Evolutionary conservation across 2,329 filamentous ascomycete genomes (phyloP).

Genomic region (Orbilia ellipsospora): DNA sequence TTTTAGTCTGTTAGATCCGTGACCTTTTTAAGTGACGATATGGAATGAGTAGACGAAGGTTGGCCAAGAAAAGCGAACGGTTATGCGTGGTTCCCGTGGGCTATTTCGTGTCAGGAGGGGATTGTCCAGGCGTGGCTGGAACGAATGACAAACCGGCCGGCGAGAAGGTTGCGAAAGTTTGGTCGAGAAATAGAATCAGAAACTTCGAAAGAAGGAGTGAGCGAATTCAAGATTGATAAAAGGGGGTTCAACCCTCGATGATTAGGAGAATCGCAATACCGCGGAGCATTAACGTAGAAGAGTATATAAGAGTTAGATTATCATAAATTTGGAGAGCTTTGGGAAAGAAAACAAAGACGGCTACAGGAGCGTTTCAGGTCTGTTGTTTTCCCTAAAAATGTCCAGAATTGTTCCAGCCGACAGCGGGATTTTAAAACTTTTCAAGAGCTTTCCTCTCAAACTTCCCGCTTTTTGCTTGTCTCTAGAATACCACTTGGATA

Average conservation of each 20-base stretch:
- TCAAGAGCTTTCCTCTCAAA: neutral
- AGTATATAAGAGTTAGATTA: neutral
- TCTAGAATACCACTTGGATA: neutral
- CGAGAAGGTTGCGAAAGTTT: neutral
- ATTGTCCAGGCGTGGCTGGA: constrained; percentile 26
- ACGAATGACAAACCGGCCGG: constrained; percentile 15
- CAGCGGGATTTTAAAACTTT: neutral
- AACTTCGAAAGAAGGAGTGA: neutral
- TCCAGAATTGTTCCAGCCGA: constrained; percentile 8
- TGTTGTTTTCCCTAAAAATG: constrained; percentile 2
- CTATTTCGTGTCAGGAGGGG: constrained; percentile 35
- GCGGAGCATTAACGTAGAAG: constrained; percentile 29
- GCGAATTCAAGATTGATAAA: neutral
- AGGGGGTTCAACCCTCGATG: neutral
- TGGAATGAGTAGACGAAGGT: constrained; percentile 28
- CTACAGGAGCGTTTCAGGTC: constrained; percentile 35
- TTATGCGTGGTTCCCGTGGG: constrained; percentile 40
- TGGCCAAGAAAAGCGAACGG: constrained; percentile 26
- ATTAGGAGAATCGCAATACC: constrained; percentile 22
- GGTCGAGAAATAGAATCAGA: neutral
- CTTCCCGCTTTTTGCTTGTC: neutral
- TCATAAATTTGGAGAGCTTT: neutral
- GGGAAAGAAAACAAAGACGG: constrained; percentile 23
- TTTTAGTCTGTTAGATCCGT: neutral
- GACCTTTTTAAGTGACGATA: constrained; percentile 8